Conservation (phyloP, 108 stramenopile genomes). For the Bacterosira constricta region DNA sequence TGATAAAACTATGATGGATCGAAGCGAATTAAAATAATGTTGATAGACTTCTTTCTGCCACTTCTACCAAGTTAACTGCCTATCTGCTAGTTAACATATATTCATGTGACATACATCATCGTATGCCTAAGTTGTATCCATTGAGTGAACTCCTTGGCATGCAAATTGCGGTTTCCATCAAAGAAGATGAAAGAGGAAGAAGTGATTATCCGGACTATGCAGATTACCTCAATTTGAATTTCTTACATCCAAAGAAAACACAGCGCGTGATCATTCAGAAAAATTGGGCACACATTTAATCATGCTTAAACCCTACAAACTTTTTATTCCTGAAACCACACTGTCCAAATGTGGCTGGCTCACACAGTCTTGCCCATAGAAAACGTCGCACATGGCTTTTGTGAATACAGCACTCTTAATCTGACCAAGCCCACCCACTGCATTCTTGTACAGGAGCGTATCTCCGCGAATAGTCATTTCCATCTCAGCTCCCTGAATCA, state of each 20-base stretch:
- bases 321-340: slow-evolving; percentile 69
- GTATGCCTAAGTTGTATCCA: too few species aligned
- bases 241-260: too few species aligned
- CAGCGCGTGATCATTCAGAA: not conserved
- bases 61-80: too few species aligned
- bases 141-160: too few species aligned
- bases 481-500: slow-evolving; percentile 86
- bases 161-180: too few species aligned
- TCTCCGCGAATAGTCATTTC: slow-evolving; percentile 91
- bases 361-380: slow-evolving; percentile 80
- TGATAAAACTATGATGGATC: too few species aligned
- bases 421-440: slow-evolving; percentile 50
- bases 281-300: not conserved
- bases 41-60: too few species aligned
- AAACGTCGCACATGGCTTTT: slow-evolving; percentile 85
- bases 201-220: not conserved
- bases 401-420: slow-evolving; percentile 76
- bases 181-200: not conserved
- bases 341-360: slow-evolving; percentile 73
- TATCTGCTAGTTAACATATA: too few species aligned
- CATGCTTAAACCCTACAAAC: slow-evolving; percentile 43
- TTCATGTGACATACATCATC: too few species aligned
- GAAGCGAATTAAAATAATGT: too few species aligned
- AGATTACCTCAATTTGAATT: too few species aligned
- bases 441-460: slow-evolving; percentile 80